Evolutionary conservation across 371 early-diverging fungal species (phyloP).

Genomic region (Zopfochytrium polystomum): DNA sequence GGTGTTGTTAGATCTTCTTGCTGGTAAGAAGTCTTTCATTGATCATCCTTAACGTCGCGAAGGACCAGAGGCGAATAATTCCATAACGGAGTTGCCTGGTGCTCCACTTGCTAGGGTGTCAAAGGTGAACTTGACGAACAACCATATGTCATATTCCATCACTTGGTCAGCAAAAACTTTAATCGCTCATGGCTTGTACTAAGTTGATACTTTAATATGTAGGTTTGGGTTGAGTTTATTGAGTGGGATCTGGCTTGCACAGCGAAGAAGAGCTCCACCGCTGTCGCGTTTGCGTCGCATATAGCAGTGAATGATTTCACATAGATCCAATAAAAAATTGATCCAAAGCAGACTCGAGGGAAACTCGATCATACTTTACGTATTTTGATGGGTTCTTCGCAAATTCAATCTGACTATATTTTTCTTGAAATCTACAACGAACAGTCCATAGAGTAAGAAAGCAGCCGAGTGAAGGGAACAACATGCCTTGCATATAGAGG

Average conservation of each 20-base stretch:
- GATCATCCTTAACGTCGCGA: not conserved
- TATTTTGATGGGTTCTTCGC: constrained; percentile 80
- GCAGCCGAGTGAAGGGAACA: no score
- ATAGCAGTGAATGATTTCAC: no score
- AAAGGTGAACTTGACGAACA: constrained; percentile 73
- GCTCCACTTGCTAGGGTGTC: constrained; percentile 70
- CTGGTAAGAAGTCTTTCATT: constrained; percentile 52
- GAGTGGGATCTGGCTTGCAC: no score
- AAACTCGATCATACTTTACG: constrained; percentile 70
- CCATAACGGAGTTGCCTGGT: constrained; percentile 35
- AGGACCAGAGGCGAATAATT: constrained; percentile 15
- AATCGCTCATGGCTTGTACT: no score
- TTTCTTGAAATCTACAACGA: constrained; percentile 68
- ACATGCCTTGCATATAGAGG: constrained; percentile 80
- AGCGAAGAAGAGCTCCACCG: no score
- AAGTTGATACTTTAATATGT: no score
- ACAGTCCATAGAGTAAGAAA: no score
- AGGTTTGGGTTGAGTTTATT: no score
- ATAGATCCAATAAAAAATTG: constrained; percentile 59
- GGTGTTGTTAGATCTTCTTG: constrained; percentile 67
- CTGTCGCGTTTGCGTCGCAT: no score
- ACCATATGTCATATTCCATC: constrained; percentile 79
- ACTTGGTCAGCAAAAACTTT: constrained; percentile 90
- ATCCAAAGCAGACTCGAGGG: constrained; percentile 62
- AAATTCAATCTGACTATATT: constrained; percentile 63